These are phyloP conservation scores for Diaporthe citriasiana DNA, from an alignment of 2,329 filamentous ascomycete genomes.

Conservation along the genomic window DNA sequence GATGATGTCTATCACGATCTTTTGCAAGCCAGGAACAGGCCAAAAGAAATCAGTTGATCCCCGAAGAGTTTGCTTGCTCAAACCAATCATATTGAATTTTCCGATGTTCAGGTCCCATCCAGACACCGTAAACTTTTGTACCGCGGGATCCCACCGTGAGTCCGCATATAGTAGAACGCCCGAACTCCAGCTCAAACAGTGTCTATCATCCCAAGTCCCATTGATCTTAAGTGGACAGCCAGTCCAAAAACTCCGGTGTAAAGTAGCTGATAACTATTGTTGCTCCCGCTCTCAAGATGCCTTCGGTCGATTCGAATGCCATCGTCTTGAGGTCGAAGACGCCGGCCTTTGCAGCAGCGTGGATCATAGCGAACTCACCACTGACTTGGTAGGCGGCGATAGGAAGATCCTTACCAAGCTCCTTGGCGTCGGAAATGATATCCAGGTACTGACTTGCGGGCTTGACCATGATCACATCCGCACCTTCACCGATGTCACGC, in stretches of 20 bases:
- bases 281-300: conserved; percentile 92
- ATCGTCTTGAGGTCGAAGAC: conserved; percentile 96
- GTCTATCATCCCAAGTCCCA: conserved; percentile 24
- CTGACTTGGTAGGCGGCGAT: conserved; percentile 97
- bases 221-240: conserved; percentile 66
- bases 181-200: conserved; percentile 28
- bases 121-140: conserved; percentile 25
- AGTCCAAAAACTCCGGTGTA: conserved; percentile 82
- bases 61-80: not conserved
- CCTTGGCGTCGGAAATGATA: conserved; percentile 97
- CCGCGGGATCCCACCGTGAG: conserved; percentile 17
- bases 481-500: conserved; percentile 92
- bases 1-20: conserved; percentile 1
- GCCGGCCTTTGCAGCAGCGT: conserved; percentile 93
- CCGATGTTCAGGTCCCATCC: conserved; percentile 25
- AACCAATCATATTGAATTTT: conserved; percentile 19
- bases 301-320: conserved; percentile 95
- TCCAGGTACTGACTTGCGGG: conserved; percentile 96
- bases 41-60: not conserved
- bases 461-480: conserved; percentile 99
- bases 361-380: conserved; percentile 98
- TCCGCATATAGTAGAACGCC: conserved; percentile 29
- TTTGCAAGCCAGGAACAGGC: not conserved
- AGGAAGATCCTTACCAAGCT: conserved; percentile 90
- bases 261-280: conserved; percentile 97